Evolutionary conservation across 2,329 filamentous ascomycete species (phyloP).

Genomic region (Hypoxylon sp.): DNA sequence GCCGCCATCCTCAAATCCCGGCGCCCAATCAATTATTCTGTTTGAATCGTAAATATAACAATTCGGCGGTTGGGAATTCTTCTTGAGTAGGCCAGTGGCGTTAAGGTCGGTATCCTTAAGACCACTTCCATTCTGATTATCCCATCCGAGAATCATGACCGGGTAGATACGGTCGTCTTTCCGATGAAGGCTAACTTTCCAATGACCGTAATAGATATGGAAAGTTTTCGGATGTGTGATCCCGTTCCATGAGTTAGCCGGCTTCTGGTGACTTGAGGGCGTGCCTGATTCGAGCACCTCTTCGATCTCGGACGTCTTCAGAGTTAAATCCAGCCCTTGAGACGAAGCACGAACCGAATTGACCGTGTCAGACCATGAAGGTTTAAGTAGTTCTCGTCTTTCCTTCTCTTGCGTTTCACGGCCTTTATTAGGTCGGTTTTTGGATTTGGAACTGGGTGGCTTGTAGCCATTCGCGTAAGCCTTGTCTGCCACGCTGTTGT

Average conservation of each 20-base stretch:
- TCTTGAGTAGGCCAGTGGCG: slow-evolving; percentile 53
- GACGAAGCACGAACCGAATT: slow-evolving; percentile 32
- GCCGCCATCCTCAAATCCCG: slow-evolving; percentile 57
- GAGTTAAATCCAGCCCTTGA: not conserved
- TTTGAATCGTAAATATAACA: slow-evolving; percentile 55
- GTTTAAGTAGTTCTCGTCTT: not conserved
- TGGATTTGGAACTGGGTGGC: slow-evolving; percentile 24
- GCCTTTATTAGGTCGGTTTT: not conserved
- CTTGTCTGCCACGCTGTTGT: slow-evolving; percentile 55
- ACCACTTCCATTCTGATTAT: slow-evolving; percentile 52
- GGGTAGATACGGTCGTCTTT: slow-evolving; percentile 52
- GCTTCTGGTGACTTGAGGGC: slow-evolving; percentile 13
- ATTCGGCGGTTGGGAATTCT: slow-evolving; percentile 47
- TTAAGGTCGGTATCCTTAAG: slow-evolving; percentile 49
- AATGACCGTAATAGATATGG: slow-evolving; percentile 56
- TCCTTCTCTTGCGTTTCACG: not conserved
- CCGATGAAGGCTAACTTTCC: slow-evolving; percentile 31
- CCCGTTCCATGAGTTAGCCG: slow-evolving; percentile 16
- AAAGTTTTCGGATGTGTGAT: slow-evolving; percentile 52
- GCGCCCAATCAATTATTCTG: slow-evolving; percentile 57
- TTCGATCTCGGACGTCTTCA: not conserved
- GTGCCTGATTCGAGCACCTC: not conserved
- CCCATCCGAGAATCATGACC: slow-evolving; percentile 58
- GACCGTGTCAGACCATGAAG: not conserved
- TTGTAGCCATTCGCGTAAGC: slow-evolving; percentile 55